Base-by-base conservation (phyloP, 2,329 filamentous ascomycete species). In the Aspergillus unguis region DNA sequence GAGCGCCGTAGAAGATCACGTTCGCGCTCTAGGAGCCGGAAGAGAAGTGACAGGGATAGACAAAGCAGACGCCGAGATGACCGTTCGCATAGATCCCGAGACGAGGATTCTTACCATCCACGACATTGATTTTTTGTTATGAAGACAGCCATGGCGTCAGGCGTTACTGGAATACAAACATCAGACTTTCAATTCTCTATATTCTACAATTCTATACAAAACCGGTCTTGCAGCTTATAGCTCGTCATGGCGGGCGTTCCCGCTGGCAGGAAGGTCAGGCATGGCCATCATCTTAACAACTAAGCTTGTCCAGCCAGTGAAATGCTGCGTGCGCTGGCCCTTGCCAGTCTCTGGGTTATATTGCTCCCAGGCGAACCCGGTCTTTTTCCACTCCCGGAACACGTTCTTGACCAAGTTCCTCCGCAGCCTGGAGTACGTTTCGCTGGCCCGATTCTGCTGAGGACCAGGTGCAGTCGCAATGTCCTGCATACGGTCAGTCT, bases 241-340 rank as follows among this genome's bases (percentile, higher is more conserved):
- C 67, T 81, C 79, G 62, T 81, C 78, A 58, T 78, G 76, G 9
- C 63, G 66, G 8, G 53, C 62, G 38, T 62, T 62, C 47, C 58
- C 59, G 33, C 48, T 46, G 27, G 60, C 58, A 36, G 62, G 61
- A 38, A 90, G 66, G 62, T 95, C 87, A 5, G 90, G 88, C 90
- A 99, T 92, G 43, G 85, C 84, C 91, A 97, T 96, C 61, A 99
- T 90, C 78, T 96, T 96, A 42, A 97, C 92, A 44, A 97, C 89
- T 72, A 97, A 77, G 70, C 90, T 96, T n/a, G 94, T 99, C 94
- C 94, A 99, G 46, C 94, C 94, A 0, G 94, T 96, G 70, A 99
- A 99, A 72, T 97, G 92, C 78, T 96, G 91, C 4, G 92, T 97
- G 38, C 94, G 82, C 77, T 97, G 92, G n/a, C 94, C 94, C 48